Percentiles rank a stretch among this genome's conserved stretches.
Conservation (phyloP, 2,329 filamentous ascomycete genomes). For the Venturia oleaginea region DNA sequence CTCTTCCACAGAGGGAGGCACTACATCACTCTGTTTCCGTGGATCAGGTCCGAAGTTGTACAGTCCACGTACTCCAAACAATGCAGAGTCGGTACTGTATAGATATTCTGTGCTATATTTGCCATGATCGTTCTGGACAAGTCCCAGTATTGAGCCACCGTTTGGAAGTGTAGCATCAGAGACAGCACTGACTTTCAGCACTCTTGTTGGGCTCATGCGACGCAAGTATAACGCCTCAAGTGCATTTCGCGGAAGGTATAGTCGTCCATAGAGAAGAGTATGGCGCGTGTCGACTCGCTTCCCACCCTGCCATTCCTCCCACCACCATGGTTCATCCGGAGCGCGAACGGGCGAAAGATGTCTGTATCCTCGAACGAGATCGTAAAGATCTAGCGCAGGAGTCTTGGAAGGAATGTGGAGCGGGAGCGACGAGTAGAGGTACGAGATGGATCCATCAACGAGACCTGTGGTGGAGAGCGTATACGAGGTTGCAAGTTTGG, state of each 20-base stretch:
- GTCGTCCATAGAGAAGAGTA: conserved; percentile 63
- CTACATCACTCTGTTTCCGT: conserved; percentile 24
- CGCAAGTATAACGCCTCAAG: conserved; percentile 80
- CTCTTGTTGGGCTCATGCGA: conserved; percentile 65
- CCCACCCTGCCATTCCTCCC: conserved; percentile 46
- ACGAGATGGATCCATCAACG: conserved; percentile 94
- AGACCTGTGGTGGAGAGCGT: conserved; percentile 71
- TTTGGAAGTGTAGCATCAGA: conserved; percentile 63
- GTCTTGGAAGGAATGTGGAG: conserved; percentile 61
- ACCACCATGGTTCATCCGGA: conserved; percentile 42
- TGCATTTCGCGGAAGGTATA: conserved; percentile 76
- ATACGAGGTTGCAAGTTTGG: conserved; percentile 91
- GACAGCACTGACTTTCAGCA: conserved; percentile 72
- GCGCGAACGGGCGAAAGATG: conserved; percentile 59
- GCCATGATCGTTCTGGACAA: conserved; percentile 74
- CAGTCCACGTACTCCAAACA: conserved; percentile 77
- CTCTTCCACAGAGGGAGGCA: conserved; percentile 14
- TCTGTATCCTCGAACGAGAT: conserved; percentile 73
- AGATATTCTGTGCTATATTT: conserved; percentile 85
- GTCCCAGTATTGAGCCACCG: conserved; percentile 64
- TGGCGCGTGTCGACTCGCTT: conserved; percentile 39
- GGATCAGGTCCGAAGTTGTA: conserved; percentile 88
- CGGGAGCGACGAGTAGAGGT: conserved; percentile 84
- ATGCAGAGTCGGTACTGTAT: conserved; percentile 82
- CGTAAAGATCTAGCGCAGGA: conserved; percentile 63